Base-by-base conservation (phyloP, 306 rosid species). In the Rosa multiflora region DNA sequence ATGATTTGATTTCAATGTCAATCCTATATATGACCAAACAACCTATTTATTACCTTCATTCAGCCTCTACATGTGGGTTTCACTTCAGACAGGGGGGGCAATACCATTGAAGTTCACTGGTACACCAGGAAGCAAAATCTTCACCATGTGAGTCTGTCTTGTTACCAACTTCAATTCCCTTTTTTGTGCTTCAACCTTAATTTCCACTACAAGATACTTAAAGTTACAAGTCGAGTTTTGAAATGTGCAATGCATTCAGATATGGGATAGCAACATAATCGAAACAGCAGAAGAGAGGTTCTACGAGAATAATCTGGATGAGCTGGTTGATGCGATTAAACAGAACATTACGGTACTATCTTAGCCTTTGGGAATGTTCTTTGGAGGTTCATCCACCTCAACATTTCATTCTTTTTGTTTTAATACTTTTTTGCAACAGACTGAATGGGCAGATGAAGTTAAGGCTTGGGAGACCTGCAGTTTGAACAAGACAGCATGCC, bases 11-110 rank as follows among this genome's bases (percentile, higher is more conserved):
- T 58, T 58, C 35, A 47, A 35, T 29, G 5, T 18, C 20, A 35
- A 10, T 43, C 29, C 1, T 40, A n/a, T 21, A 0, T 78, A 49
- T 85, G 81, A 67, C 49, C 49, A 67, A 39, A 8, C 0, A 3
- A 18, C 20, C 8, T 5, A 0, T 47, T 18, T 32, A 6, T 10
- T 62, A 63, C 37, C 13, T 20, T 67, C 72, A 39, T 39, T 67
- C 72, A 94, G 97, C 98, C 98, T 92, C 90, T 94, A 13, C 98
- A 92, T 77, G 92, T 91, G 68, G 98, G 98, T 23, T 92, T 91
- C 76, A 63, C 82, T 58, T 74, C 93, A 40, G 98, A 92, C 84
- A 76, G 53, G 73, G 98, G 98, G 82, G 98, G 86, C 56, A 94
- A 94, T 55, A 69, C 81, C 6, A 89, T 94, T 21, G 79, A 43